A percentile compares a stretch with the other conserved stretches of the same genome.
Conservation (phyloP, 2,329 filamentous ascomycete species). For the Aspergillus fumigatus region DNA sequence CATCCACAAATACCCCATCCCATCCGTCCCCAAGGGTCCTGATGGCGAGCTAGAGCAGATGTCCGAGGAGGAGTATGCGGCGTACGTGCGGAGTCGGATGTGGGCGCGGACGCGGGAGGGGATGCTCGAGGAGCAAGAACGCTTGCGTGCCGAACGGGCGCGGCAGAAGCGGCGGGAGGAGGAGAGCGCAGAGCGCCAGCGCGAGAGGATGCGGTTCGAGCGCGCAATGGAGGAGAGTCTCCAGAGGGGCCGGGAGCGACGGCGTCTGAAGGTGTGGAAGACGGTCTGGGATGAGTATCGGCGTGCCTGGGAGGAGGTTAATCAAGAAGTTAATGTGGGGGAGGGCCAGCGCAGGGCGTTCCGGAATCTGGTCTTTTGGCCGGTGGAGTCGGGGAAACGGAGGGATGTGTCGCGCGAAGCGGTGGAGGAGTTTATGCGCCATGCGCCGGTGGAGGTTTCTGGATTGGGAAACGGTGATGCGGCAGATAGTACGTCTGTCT, state of each 20-base stretch:
- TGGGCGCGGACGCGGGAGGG: constrained; percentile 92
- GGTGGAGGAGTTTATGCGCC: constrained; percentile 66
- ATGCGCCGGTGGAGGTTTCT: constrained; percentile 38
- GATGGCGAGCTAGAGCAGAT: constrained; percentile 68
- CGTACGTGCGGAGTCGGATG: constrained; percentile 82
- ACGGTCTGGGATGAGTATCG: constrained; percentile 63
- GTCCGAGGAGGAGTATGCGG: constrained; percentile 87
- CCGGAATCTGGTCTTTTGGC: constrained; percentile 62
- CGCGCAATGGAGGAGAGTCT: constrained; percentile 67
- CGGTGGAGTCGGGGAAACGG: constrained; percentile 58
- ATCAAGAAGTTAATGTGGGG: constrained; percentile 15
- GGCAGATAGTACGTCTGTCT: constrained; percentile 24
- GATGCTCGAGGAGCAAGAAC: constrained; percentile 68
- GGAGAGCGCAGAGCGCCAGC: constrained; percentile 20
- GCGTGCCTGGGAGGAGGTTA: constrained; percentile 56
- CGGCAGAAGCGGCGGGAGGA: constrained; percentile 44
- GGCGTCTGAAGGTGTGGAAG: constrained; percentile 41
- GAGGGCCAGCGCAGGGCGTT: constrained; percentile 19
- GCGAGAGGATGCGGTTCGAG: constrained; percentile 45
- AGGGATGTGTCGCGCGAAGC: constrained; percentile 54
- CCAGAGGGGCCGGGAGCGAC: constrained; percentile 61
- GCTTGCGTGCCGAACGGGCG: constrained; percentile 50
- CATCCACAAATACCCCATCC: constrained; percentile 70
- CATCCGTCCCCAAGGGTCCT: constrained; percentile 43
- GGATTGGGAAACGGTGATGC: constrained; percentile 1